These are phyloP conservation scores for Fusarium sp. DNA, from an alignment of 2,329 filamentous ascomycete genomes.

Conservation along the genomic window DNA sequence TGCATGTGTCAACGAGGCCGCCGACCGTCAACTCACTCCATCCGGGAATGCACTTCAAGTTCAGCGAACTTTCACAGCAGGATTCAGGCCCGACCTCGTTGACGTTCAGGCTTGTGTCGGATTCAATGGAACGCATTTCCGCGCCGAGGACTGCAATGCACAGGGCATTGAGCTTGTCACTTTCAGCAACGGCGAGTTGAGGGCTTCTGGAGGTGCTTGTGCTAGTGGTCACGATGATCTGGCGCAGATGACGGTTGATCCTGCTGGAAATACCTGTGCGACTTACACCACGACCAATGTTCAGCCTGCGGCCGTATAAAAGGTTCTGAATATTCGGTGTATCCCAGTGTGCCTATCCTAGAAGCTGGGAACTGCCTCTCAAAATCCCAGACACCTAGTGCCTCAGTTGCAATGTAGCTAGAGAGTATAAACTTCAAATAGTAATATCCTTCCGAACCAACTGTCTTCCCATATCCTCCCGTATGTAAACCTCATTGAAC, in stretches of 20 bases:
- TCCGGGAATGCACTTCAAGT: conserved; percentile 18
- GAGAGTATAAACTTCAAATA: not conserved
- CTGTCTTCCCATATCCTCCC: not conserved
- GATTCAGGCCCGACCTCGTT: conserved; percentile 28
- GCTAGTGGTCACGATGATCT: conserved; percentile 22
- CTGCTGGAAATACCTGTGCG: conserved; percentile 9
- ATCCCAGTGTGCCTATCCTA: not conserved
- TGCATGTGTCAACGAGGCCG: conserved; percentile 26
- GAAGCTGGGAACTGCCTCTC: not conserved
- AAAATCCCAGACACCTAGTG: not conserved
- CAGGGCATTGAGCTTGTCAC: conserved; percentile 23
- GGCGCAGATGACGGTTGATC: conserved; percentile 26
- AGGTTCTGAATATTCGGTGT: not conserved
- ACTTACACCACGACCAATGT: conserved; percentile 21
- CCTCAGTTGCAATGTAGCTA: not conserved
- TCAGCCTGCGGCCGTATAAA: conserved; percentile 11
- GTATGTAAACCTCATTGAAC: conserved; percentile 9
- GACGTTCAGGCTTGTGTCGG: conserved; percentile 28
- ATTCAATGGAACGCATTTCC: conserved; percentile 32
- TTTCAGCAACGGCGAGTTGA: conserved; percentile 22
- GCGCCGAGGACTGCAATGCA: conserved; percentile 24
- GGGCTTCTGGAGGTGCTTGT: conserved; percentile 20
- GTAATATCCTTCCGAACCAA: conserved; percentile 1
- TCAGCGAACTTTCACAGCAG: conserved; percentile 29
- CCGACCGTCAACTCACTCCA: conserved; percentile 28